Conservation (phyloP, 495 filamentous ascomycete genomes). For the Bacidia gigantensis region DNA sequence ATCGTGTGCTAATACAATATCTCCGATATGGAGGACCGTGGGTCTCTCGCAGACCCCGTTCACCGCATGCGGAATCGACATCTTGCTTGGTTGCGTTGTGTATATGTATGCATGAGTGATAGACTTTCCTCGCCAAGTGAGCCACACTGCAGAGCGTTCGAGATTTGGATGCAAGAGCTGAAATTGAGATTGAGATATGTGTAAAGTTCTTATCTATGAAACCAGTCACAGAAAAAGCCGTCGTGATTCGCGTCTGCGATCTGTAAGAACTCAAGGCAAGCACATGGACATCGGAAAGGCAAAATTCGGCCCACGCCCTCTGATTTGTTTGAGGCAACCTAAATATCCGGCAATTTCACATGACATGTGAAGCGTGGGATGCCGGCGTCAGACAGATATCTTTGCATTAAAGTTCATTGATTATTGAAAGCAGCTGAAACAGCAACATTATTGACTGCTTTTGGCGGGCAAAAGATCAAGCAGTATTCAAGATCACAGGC, state of each 20-base stretch:
- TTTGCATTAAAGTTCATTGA: neutral
- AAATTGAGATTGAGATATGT: neutral
- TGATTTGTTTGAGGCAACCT: neutral
- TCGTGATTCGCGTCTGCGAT: neutral
- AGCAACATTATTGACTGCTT: too few species aligned
- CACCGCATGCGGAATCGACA: slow-evolving; percentile 4
- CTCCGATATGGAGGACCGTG: slow-evolving; percentile 43
- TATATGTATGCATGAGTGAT: slow-evolving; percentile 3
- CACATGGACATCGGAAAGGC: neutral
- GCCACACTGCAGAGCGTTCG: neutral
- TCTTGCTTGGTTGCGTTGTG: slow-evolving; percentile 7
- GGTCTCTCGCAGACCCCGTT: slow-evolving; percentile 13
- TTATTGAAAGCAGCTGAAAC: too few species aligned
- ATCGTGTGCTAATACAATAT: slow-evolving; percentile 36
- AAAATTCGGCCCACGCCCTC: neutral
- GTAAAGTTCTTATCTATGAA: neutral
- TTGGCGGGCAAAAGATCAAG: neutral
- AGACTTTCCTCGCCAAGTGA: neutral
- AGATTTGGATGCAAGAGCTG: neutral
- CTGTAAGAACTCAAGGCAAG: neutral
- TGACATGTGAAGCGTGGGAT: neutral
- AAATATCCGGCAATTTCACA: neutral
- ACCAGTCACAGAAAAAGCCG: neutral
- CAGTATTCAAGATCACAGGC: too few species aligned
- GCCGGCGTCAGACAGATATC: neutral